Base-by-base conservation (phyloP, 2,329 filamentous ascomycete genomes). In the Aspergillus udagawae region DNA sequence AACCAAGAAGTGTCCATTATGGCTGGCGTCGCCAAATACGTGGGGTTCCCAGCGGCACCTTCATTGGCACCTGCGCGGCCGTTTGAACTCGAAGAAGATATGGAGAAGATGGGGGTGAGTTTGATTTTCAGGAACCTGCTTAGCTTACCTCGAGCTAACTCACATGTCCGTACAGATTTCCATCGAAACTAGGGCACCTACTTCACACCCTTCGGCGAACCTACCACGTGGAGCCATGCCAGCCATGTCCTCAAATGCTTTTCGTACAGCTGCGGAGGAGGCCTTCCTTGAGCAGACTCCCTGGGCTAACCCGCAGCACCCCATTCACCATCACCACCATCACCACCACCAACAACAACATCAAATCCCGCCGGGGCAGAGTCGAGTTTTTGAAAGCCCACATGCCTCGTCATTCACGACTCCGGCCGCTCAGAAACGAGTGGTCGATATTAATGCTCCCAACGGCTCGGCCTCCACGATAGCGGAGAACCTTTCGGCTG, bases 1-100 rank as follows among this genome's bases (percentile, higher is more conserved):
- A 97, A 96, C 72, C 90, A 89, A 63, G 94, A 99, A 72, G 92
- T 99, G 4, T 96, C 92, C 0, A 86, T 97, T 28, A 79, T 99
- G 56, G 88, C 92, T 5, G 93, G 93, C 41, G 82, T 97, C 52
- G 92, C 93, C 38, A 97, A 97, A 76, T 92, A 97, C 72, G 87
- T 96, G 68, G 94, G 94, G 25, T 99, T 99, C 75, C 94, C 94
- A 38, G 92, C 93, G 32, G 94, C 92, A n/a, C 94, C 94, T 21
- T 83, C 90, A 35, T 88, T 99, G 75, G 81, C 81, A 57, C 83
- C 89, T 45, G 89, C 90, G 27, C 87, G 88, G 41, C 75, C 83
- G 23, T 79, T 83, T 10, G 91, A 97, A 68, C 76, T 94, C 49
- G 91, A 96, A 55, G 88, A 93, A 51, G 94, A 99, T 75, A 80